Percentiles rank a stretch among this genome's conserved stretches.
Evolutionary conservation across 208 protist species (phyloP).

Genomic region (Wallacemonas sp.): DNA sequence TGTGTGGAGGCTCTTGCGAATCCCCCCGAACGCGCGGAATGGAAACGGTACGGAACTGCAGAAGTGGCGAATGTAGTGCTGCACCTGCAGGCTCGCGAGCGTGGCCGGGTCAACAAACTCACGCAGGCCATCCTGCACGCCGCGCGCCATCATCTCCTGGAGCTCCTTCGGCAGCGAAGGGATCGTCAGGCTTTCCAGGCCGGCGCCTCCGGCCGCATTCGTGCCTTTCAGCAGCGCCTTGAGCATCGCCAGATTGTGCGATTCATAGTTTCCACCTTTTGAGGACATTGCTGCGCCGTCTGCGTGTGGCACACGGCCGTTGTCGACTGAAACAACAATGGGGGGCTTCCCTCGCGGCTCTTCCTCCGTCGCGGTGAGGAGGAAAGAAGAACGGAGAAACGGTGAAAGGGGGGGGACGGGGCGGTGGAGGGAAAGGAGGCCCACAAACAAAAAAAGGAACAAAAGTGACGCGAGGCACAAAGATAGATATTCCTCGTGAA

Average conservation of each 20-base stretch:
- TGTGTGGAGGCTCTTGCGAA: conserved; percentile 49
- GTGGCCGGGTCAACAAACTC: conserved; percentile 15
- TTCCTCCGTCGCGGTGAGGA: no score
- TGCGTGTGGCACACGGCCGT: no score
- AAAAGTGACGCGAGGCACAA: no score
- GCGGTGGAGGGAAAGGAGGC: not conserved
- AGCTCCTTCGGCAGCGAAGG: not conserved
- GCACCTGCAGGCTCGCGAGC: conserved; percentile 35
- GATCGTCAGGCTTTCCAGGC: conserved; percentile 1
- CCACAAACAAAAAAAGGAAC: not conserved
- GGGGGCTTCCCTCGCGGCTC: no score
- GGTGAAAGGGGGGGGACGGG: not conserved
- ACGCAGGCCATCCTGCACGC: conserved; percentile 19
- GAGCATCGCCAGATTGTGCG: conserved; percentile 1
- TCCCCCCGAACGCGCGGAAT: conserved; percentile 67
- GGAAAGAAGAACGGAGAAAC: conserved; percentile 1
- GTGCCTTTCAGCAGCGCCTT: conserved; percentile 6
- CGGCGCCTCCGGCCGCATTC: not conserved
- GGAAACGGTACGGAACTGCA: conserved; percentile 74
- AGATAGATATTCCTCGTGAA: no score
- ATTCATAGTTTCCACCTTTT: not conserved
- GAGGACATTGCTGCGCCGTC: not conserved
- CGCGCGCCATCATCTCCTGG: conserved; percentile 15
- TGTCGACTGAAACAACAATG: not conserved
- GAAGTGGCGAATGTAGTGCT: conserved; percentile 61